Base-by-base conservation (phyloP, 306 rosid species). In the Arachis stenosperma region DNA sequence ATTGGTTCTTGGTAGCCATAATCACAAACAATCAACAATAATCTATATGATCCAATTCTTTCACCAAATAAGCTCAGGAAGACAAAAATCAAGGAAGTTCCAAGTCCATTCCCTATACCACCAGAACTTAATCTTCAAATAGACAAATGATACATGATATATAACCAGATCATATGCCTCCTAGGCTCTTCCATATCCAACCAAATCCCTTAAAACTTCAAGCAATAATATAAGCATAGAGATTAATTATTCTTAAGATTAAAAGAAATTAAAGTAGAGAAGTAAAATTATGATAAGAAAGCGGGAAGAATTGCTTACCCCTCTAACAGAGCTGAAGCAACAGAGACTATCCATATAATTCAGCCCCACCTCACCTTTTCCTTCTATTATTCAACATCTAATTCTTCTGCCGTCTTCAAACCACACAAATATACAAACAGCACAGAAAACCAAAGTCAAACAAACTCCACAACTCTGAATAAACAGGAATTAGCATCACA, bases 321-420 rank as follows among this genome's bases (percentile, higher is more conserved):
- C 87, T 77, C 83, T 84, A 30, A 84, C 74, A 87, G 90, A 85
- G 71, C 78, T 84, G 88, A 92, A 92, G 85, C 94, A 92, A 69
- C 98, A 88, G 39, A 92, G 50, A 80, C 71, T 85, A 82, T 84
- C 96, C 98, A 92, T 89, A 40, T 66, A 86, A 81, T 83, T 75
- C 80, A 81, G 61, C 75, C 70, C 87, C 79, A 73, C 80, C 83
- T 88, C 87, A 83, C 67, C 67, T 72, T 66, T 81, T 83, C 70
- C 75, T 70, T 70, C 76, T 69, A 33, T 79, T 79, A 80, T 61
- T 77, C 84, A 86, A 82, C 94, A 92, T 92, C 88, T 75, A 85
- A 82, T 73, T 79, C 79, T 52, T 76, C 68, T 54, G 58, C 71
- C 62, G 70, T 27, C 82, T 69, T 43, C 74, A 33, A 64, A 11